Conservation (phyloP, 139 green algal genomes). For the Chlamydomonas sp. region DNA sequence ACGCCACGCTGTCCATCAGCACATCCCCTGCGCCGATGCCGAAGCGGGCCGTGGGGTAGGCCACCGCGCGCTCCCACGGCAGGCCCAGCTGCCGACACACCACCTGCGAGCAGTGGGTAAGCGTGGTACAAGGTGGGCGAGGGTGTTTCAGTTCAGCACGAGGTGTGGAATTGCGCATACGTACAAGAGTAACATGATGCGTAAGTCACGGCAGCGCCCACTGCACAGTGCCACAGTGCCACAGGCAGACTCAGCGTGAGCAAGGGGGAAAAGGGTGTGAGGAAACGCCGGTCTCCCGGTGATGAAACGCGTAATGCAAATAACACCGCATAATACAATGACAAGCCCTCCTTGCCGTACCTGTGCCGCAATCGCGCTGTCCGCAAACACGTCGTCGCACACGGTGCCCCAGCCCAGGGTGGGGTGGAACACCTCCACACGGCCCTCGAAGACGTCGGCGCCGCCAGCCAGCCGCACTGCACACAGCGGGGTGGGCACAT, state of each 20-base stretch:
- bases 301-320: neutral
- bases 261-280: neutral
- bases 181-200: too few relatives aligned
- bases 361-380: neutral
- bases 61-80: neutral
- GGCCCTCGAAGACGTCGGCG: neutral
- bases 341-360: neutral
- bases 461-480: neutral
- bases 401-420: neutral
- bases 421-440: neutral
- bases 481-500: neutral
- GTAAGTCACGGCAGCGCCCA: too few relatives aligned
- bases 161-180: too few relatives aligned
- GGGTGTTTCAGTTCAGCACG: too few relatives aligned
- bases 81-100: neutral
- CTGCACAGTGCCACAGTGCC: too few relatives aligned
- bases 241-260: neutral
- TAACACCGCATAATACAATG: neutral
- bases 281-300: neutral
- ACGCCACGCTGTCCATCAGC: neutral
- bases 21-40: neutral
- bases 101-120: neutral
- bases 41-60: neutral
- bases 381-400: neutral
- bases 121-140: too few relatives aligned